Evolutionary conservation across 352 stramenopile genomes (phyloP), one percentile per base, ranked within the genome.

Genomic region (Globisporangium heterothallicum): DNA sequence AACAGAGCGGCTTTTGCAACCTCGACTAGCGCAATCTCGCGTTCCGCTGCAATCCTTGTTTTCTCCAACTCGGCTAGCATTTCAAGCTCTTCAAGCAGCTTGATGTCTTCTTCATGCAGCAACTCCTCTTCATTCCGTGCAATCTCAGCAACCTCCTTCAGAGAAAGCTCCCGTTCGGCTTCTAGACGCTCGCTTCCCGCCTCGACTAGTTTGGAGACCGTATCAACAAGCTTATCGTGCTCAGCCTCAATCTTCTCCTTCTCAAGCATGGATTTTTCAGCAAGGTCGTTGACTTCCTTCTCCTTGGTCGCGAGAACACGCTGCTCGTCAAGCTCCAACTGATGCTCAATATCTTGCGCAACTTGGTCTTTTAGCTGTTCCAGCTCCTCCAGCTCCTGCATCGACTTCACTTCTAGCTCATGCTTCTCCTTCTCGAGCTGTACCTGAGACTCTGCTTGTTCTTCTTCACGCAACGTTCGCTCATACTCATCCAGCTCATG

Each of bases 401-500:
- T 36, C 16, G 34, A 27, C 18, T 13, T 42, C 13, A n/a, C 43
- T 22, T 41, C 36, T n/a, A 61, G 18, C 6, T 64, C 27, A 6
- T 54, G 16, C 42, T 67, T 42, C 10, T 24, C 60, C 14, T 58
- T 56, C 35, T 77, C 57, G 16, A 60, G 7, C 22, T 64, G 50
- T 29, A 64, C 3, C 58, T 66, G 25, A 1, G 57, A 35, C 52
- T 72, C 32, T 16, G 14, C 32, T 18, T 38, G 32, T n/a, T 38
- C 12, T 4, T 38, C 32, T n/a, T 38, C 35, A 8, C n/a, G 44
- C 4, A 59, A 44, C 2, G 36, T 61, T 14, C 27, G 59, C n/a
- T 74, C 53, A 26, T 72, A 76, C 19, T 76, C 56, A 14, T 64
- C 34, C 24, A 80, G 58, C 26, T 72, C 61, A 12, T 63, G 43